Base-by-base conservation (phyloP, 306 rosid species). In the Inga leiocalycina region DNA sequence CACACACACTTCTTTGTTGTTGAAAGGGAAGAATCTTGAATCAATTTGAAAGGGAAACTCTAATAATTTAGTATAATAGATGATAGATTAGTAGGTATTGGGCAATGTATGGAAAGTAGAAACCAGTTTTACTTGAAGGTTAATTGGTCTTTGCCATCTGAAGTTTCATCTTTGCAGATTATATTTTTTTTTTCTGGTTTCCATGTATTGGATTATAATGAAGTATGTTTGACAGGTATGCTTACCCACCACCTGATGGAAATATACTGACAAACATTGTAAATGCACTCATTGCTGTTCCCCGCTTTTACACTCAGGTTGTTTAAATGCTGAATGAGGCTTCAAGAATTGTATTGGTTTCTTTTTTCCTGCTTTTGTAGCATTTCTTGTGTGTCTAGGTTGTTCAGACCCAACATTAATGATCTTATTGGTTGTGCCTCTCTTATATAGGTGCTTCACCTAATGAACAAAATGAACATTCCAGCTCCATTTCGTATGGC, bases 381-480 rank as follows among this genome's bases (percentile, higher is more conserved):
- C 80, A 61, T 84, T 84, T 72, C 65, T 16, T 72, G 64, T 65
- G 49, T 46, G 43, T 62, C 22, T 52, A 1, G 84, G 54, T 64
- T 86, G 41, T 73, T n/a, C 71, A 35, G 80, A 82, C 66, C n/a
- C 22, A 66, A 37, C 71, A n/a, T 43, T 70, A 70, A 32, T 70
- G 79, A 74, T 78, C 80, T 37, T 79, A 79, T 82, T 66, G 30
- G 81, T 91, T 59, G 77, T 75, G 64, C 74, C 84, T 51, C 78
- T 77, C 46, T 37, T 72, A 75, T 78, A 67, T 83, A 95, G 98
- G 99, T 95, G 84, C 88, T 96, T 79, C 99, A 96, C 88, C 86
- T 96, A 85, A 96, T 96, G 99, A 96, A 96, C 90, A 96, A 93
- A 91, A 93, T 96, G 99, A 91, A 92, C 85, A 93, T 96, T 79